Evolutionary conservation across 345 rosid genomes (phyloP).

Genomic region (Ceriops decandra): DNA sequence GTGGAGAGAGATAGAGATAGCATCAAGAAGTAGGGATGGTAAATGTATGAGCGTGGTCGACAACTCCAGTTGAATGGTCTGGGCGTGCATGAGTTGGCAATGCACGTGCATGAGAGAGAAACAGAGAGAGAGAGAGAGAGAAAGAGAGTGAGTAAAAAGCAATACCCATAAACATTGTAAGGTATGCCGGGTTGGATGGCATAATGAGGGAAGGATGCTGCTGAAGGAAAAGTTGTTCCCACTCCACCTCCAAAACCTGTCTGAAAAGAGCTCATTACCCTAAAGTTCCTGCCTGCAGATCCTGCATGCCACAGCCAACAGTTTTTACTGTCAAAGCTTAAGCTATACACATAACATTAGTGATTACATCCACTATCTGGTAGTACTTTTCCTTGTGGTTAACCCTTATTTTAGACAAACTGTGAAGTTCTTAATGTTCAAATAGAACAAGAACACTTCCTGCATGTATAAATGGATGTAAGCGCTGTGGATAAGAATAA

Average conservation of each 20-base stretch:
- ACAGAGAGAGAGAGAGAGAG: conserved; percentile 4
- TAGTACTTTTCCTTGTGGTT: no score
- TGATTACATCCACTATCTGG: no score
- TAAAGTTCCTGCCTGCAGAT: conserved; percentile 53
- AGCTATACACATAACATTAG: no score
- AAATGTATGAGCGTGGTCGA: conserved; percentile 21
- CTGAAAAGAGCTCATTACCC: conserved; percentile 70
- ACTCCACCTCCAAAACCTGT: conserved; percentile 60
- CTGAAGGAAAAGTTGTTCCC: conserved; percentile 66
- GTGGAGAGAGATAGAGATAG: conserved; percentile 8
- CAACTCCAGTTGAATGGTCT: conserved; percentile 20
- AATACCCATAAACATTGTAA: conserved; percentile 59
- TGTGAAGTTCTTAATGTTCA: no score
- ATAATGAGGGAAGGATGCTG: conserved; percentile 83
- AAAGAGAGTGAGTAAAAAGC: not conserved
- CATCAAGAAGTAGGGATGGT: not conserved
- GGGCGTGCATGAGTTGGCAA: conserved; percentile 47
- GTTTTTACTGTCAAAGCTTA: no score
- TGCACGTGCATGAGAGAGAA: conserved; percentile 37
- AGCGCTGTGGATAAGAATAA: no score
- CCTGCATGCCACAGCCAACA: no score
- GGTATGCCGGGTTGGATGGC: conserved; percentile 80
- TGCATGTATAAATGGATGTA: no score
- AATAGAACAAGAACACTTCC: no score
- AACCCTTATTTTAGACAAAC: no score